Evolutionary conservation across 768 basidiomycete species (phyloP).

Genomic region (Holtermannia corniformis): DNA sequence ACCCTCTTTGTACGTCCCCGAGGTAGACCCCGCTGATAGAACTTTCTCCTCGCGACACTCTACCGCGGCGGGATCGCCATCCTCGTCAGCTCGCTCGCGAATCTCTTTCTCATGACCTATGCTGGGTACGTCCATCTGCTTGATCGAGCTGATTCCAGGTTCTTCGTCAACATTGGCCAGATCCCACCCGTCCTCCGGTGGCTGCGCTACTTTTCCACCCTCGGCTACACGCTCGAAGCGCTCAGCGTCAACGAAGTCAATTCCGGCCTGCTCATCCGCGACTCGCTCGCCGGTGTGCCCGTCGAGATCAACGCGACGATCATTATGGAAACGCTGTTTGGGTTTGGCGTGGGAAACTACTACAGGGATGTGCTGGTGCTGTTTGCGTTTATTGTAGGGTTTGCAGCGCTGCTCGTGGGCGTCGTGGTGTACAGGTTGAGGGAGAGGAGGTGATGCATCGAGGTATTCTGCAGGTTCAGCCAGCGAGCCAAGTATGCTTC

Average conservation of each 20-base stretch:
- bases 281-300: conserved; percentile 69
- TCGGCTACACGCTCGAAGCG: conserved; percentile 49
- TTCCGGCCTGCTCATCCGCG: conserved; percentile 59
- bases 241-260: conserved; percentile 85
- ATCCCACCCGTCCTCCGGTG: conserved; percentile 89
- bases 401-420: conserved; percentile 60
- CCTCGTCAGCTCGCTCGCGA: conserved; percentile 57
- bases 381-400: conserved; percentile 76
- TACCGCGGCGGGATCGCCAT: conserved; percentile 84
- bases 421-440: conserved; percentile 68
- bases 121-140: conserved; percentile 30
- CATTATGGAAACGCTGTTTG: conserved; percentile 87
- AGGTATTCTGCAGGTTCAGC: no score
- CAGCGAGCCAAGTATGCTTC: no score
- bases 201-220: conserved; percentile 72
- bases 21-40: conserved; percentile 43
- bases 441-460: conserved; percentile 61
- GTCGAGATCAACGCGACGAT: conserved; percentile 66
- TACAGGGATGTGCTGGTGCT: conserved; percentile 76
- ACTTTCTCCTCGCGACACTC: conserved; percentile 76
- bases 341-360: conserved; percentile 70
- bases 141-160: conserved; percentile 35
- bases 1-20: conserved; percentile 62
- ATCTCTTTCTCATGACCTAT: conserved; percentile 45
- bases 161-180: conserved; percentile 74